Conservation (phyloP, 2,329 filamentous ascomycete genomes). For the Ilyonectria destructans region DNA sequence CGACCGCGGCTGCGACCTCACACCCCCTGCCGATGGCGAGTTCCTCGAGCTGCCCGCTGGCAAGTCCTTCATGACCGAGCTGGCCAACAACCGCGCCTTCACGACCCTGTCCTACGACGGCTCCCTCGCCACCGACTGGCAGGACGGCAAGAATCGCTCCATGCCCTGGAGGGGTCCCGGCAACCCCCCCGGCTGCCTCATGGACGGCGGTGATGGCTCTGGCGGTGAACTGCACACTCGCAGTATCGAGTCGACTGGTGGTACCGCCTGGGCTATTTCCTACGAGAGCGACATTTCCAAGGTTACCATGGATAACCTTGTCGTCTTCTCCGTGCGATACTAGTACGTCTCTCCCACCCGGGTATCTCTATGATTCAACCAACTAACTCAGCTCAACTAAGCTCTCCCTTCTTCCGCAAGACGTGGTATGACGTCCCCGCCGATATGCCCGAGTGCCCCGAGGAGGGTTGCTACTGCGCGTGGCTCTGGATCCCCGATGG, state of each 20-base stretch:
- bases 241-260: conserved; percentile 60
- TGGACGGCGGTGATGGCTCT: conserved; percentile 52
- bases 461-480: conserved; percentile 51
- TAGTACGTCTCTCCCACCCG: conserved; percentile 52
- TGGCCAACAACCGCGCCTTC: conserved; percentile 66
- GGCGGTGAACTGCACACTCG: conserved; percentile 65
- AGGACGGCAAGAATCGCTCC: conserved; percentile 62
- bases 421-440: conserved; percentile 50
- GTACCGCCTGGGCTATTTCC: conserved; percentile 67
- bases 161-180: conserved; percentile 62
- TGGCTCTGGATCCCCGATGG: conserved; percentile 53
- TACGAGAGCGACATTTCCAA: conserved; percentile 63
- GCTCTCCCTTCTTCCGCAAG: conserved; percentile 51
- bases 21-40: conserved; percentile 51
- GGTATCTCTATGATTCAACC: neutral
- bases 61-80: conserved; percentile 64
- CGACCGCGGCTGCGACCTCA: conserved; percentile 63
- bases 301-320: conserved; percentile 67
- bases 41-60: conserved; percentile 65
- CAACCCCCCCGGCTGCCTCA: conserved; percentile 47
- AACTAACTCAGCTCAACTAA: conserved; percentile 14
- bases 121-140: conserved; percentile 59
- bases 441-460: conserved; percentile 48
- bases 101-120: conserved; percentile 64
- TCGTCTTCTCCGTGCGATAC: conserved; percentile 64